Percentiles rank a stretch among this genome's conserved stretches.
These are phyloP conservation scores for Corymbia calophylla DNA, from an alignment of 441 rosid genomes.

Conservation along the genomic window DNA sequence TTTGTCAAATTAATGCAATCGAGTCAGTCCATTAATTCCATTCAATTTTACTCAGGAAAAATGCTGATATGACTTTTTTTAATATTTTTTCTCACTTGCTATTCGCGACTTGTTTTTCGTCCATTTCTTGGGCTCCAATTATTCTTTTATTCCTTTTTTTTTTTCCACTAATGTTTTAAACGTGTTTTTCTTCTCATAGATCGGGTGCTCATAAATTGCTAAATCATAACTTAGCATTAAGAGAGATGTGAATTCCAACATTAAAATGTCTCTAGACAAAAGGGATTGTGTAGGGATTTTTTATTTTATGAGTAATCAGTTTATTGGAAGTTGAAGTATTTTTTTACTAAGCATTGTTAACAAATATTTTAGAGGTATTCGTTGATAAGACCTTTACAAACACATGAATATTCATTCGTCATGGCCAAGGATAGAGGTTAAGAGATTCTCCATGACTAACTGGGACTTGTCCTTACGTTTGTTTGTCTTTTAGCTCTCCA, in stretches of 20 bases:
- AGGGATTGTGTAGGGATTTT: background rate
- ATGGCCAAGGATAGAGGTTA: background rate
- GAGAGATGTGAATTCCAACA: background rate
- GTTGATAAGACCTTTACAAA: background rate
- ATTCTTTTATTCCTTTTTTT: accelerated
- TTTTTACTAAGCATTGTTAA: background rate
- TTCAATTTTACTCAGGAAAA: no score
- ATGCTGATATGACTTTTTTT: no score
- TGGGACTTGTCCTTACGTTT: no score
- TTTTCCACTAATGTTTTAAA: background rate
- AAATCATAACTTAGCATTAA: background rate
- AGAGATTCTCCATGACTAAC: background rate
- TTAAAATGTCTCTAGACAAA: background rate
- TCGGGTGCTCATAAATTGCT: accelerated
- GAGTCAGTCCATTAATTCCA: no score
- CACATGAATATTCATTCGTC: background rate
- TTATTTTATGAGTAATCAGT: background rate
- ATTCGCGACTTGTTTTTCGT: background rate
- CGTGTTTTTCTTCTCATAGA: background rate
- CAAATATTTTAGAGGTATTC: background rate
- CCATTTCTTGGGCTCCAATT: background rate
- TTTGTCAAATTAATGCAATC: no score
- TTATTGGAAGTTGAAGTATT: background rate
- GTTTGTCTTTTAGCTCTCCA: background rate
- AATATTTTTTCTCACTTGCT: background rate